These are phyloP conservation scores for Diaporthe vaccinii DNA, from an alignment of 2,329 filamentous ascomycete species.

Conservation along the genomic window DNA sequence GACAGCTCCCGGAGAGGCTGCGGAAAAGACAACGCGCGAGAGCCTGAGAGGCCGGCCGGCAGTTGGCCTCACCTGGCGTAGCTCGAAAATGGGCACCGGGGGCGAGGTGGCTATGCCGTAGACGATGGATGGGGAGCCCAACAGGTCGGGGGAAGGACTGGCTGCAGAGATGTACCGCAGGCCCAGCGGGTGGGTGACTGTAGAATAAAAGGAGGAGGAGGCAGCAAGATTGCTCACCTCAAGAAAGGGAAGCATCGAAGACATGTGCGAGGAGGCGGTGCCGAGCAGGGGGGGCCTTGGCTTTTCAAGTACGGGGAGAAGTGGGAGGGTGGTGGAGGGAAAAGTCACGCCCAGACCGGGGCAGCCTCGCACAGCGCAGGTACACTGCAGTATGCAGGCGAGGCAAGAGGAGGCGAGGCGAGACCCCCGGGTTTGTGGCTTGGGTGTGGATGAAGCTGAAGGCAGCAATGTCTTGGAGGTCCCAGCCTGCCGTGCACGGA, in stretches of 20 bases:
- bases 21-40: slow-evolving; percentile 75
- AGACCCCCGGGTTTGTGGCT: slow-evolving; percentile 17
- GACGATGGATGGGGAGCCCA: slow-evolving; percentile 53
- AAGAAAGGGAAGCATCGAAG: slow-evolving; percentile 63
- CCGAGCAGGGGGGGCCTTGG: slow-evolving; percentile 20
- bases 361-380: slow-evolving; percentile 31
- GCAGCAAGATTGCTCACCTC: slow-evolving; percentile 83
- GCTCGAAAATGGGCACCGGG: slow-evolving; percentile 58
- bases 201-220: slow-evolving; percentile 86
- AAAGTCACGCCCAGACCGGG: not conserved
- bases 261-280: slow-evolving; percentile 40
- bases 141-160: slow-evolving; percentile 39
- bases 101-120: slow-evolving; percentile 55
- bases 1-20: slow-evolving; percentile 74
- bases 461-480: slow-evolving; percentile 9
- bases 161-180: slow-evolving; percentile 73
- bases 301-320: slow-evolving; percentile 14
- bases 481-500: not conserved
- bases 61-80: slow-evolving; percentile 56
- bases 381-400: slow-evolving; percentile 15
- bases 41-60: slow-evolving; percentile 57
- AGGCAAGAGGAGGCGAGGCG: slow-evolving; percentile 15
- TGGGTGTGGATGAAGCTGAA: slow-evolving; percentile 18
- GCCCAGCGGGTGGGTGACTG: slow-evolving; percentile 82
- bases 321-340: slow-evolving; percentile 16